These are phyloP conservation scores for Casuarina cunninghamiana DNA, from an alignment of 306 rosid species.

Conservation along the genomic window DNA sequence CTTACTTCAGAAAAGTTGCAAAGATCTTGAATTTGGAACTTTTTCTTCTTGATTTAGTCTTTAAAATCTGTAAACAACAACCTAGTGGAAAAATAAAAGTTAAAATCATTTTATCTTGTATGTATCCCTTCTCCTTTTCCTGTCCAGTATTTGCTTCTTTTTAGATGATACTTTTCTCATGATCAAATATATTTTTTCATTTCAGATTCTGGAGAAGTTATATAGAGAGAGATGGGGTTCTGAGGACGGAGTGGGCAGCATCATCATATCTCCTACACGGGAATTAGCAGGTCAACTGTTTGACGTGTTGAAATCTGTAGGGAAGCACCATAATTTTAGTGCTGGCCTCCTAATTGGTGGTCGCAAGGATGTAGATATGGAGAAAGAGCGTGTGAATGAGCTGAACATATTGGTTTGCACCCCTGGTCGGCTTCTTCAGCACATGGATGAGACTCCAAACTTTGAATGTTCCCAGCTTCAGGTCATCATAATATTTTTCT, in stretches of 20 bases:
- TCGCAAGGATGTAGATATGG: slow-evolving; percentile 64
- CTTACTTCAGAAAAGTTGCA: not conserved
- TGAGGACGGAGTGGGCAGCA: slow-evolving; percentile 88
- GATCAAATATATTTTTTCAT: slow-evolving; percentile 24
- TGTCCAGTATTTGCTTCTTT: not conserved
- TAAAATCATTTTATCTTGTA: not conserved
- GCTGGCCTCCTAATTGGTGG: slow-evolving; percentile 98
- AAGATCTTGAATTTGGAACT: no score
- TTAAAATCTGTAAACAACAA: not conserved
- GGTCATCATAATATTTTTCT: slow-evolving; percentile 43
- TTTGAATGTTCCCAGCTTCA: slow-evolving; percentile 88
- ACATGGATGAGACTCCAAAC: slow-evolving; percentile 92
- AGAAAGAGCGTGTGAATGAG: slow-evolving; percentile 68
- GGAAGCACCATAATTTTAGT: slow-evolving; percentile 76
- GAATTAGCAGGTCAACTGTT: slow-evolving; percentile 81
- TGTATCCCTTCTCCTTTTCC: not conserved
- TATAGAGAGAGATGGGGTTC: slow-evolving; percentile 76
- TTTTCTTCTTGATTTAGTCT: not conserved
- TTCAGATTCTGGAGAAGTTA: slow-evolving; percentile 82
- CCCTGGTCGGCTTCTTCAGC: slow-evolving; percentile 91
- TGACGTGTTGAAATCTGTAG: slow-evolving; percentile 67
- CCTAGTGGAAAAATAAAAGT: not conserved
- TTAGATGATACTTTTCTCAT: not conserved
- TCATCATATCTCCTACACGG: slow-evolving; percentile 83
- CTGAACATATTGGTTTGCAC: slow-evolving; percentile 89